phyloP scores from a whole-genome alignment of 768 basidiomycete species.

The Trametes coccinea region DNA sequence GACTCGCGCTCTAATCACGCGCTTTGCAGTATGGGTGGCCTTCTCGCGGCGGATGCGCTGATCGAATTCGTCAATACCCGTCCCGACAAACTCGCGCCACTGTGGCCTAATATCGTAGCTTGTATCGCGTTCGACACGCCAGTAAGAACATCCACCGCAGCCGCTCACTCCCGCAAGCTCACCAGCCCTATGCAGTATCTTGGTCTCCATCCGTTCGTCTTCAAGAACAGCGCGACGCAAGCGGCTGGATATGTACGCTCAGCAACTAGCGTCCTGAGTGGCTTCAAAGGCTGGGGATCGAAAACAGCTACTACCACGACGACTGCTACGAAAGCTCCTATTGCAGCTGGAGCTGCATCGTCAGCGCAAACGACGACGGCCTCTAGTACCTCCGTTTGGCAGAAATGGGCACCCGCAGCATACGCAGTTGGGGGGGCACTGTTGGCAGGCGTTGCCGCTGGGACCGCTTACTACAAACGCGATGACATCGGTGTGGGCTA shows the following conservation, averaged over 20 bases:
- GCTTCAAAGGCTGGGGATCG: slow-evolving; percentile 41
- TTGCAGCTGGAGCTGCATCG: slow-evolving; percentile 16
- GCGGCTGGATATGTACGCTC: slow-evolving; percentile 67
- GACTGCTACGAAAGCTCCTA: slow-evolving; percentile 18
- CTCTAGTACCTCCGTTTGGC: slow-evolving; percentile 44
- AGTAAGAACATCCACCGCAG: slow-evolving; percentile 43
- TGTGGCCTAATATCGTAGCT: slow-evolving; percentile 90
- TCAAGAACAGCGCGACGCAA: slow-evolving; percentile 81
- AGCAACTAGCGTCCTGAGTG: slow-evolving; percentile 61
- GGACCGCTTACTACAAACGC: slow-evolving; percentile 80
- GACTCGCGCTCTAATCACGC: neutral
- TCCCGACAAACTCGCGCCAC: slow-evolving; percentile 60
- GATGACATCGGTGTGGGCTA: slow-evolving; percentile 73
- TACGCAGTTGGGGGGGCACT: slow-evolving; percentile 73
- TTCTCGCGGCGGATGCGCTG: slow-evolving; percentile 83
- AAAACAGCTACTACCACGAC: slow-evolving; percentile 26
- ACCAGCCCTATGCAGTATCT: slow-evolving; percentile 58
- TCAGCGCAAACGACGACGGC: slow-evolving; percentile 8
- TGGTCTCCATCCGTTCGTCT: slow-evolving; percentile 81
- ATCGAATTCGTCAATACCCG: slow-evolving; percentile 69
- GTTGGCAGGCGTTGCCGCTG: slow-evolving; percentile 80
- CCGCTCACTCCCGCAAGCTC: neutral
- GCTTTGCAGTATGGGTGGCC: slow-evolving; percentile 80
- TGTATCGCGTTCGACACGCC: slow-evolving; percentile 91
- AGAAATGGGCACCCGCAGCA: slow-evolving; percentile 64